These are phyloP conservation scores for Parachlorella kessleri DNA, from an alignment of 139 green algal genomes.

Conservation along the genomic window DNA sequence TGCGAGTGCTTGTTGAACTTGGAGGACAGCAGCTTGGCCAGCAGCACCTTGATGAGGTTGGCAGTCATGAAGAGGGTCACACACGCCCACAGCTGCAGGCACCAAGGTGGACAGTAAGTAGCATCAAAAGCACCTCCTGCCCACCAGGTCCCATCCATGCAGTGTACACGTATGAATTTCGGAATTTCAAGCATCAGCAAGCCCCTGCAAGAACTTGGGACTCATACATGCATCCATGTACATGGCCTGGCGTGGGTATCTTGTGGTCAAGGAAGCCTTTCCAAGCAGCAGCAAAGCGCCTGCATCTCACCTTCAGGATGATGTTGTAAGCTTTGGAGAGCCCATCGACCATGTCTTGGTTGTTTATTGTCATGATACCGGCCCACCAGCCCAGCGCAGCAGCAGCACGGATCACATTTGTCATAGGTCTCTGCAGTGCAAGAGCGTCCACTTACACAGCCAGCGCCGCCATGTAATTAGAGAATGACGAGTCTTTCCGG, in stretches of 20 bases:
- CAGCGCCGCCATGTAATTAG: too few species aligned
- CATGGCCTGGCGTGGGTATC: too few species aligned
- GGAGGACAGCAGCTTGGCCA: constrained; percentile 72
- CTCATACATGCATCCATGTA: too few species aligned
- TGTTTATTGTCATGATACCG: constrained; percentile 26
- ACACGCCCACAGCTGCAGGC: constrained; percentile 53
- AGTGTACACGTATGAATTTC: too few species aligned
- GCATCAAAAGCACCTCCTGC: too few species aligned
- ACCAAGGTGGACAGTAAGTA: too few species aligned
- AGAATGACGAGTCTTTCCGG: too few species aligned
- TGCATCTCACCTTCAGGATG: constrained; percentile 16
- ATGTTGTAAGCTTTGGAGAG: constrained; percentile 18
- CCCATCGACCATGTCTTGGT: neutral
- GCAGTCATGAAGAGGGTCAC: constrained; percentile 66
- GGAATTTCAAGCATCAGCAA: too few species aligned
- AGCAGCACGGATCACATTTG: constrained; percentile 37
- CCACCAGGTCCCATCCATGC: neutral
- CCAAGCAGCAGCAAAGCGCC: too few species aligned
- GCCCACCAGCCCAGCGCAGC: constrained; percentile 29
- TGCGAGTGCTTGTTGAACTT: constrained; percentile 75
- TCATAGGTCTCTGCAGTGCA: constrained; percentile 14
- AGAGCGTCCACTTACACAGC: too few species aligned
- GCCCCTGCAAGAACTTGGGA: too few species aligned
- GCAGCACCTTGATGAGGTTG: constrained; percentile 70
- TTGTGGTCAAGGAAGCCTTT: too few species aligned